Evolutionary conservation across 768 basidiomycete species (phyloP), one percentile per base, ranked within the genome.

Genomic region (Suillus sp.): DNA sequence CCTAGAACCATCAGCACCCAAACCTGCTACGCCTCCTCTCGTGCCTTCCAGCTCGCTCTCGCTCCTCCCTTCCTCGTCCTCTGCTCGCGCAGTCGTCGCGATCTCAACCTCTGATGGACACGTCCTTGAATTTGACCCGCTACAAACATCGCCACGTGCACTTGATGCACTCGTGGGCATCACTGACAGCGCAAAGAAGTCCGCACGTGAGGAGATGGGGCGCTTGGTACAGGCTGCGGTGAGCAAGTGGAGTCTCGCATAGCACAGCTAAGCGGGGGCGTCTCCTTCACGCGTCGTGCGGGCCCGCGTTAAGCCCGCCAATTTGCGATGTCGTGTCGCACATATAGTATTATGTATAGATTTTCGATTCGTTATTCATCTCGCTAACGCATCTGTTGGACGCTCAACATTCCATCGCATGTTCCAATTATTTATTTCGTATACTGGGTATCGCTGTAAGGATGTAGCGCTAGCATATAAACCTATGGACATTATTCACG

Each of bases 31-130:
- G 0, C 45, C 50, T 16, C 54, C 45, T 16, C 47, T 42, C 4
- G 47, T 51, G 3, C 32, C 25, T 38, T 56, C 37, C 14, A 53
- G 51, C 51, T 56, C 34, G 55, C 55, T 37, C 14, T 27, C 45
- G 18, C 34, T 50, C 18, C 65, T 60, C 30, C 62, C 67, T 34
- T 66, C 56, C 3, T 40, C 66, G 14, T 32, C 69, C 50, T 66
- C 66, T n/a, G 75, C 82, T 64, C 83, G 85, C 5, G 89, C 88
- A 2, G 76, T 91, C 37, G 86, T 93, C 14, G 86, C 89, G 1
- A 88, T 95, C n/a, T 87, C 91, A 5, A 93, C 88, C 0, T 85
- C 82, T 45, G 92, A 94, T 67, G 94, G 94, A 0, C 86, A 90
- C 67, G 74, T 90, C n/a, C 81, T 96, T 30, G 88, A 89, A 72